These are phyloP conservation scores for Sphagnurus paluster DNA, from an alignment of 1,284 basidiomycete genomes.

Conservation along the genomic window DNA sequence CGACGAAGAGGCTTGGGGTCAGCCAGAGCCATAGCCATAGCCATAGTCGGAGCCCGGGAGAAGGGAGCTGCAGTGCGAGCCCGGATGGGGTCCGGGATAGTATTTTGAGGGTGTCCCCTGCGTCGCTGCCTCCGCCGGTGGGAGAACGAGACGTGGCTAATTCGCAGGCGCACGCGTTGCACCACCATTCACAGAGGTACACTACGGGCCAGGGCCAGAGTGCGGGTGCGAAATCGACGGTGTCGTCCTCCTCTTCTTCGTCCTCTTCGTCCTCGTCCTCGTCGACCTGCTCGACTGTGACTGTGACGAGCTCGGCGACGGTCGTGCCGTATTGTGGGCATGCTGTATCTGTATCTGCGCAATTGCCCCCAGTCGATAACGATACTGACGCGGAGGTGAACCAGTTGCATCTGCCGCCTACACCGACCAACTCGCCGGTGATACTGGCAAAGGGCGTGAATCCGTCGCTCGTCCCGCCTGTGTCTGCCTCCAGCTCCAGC, in stretches of 20 bases:
- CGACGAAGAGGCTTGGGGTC: slow-evolving; percentile 38
- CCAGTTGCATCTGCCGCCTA: slow-evolving; percentile 37
- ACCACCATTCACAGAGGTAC: too few species aligned
- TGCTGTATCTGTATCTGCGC: background rate
- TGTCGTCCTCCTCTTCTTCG: slow-evolving; percentile 17
- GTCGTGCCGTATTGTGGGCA: slow-evolving; percentile 4
- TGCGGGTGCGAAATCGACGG: slow-evolving; percentile 1
- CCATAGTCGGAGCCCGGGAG: slow-evolving; percentile 54
- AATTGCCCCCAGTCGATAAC: background rate
- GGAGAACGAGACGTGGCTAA: too few species aligned
- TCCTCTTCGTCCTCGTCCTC: background rate
- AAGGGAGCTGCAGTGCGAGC: slow-evolving; percentile 48
- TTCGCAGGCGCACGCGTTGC: too few species aligned
- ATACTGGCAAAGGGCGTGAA: too few species aligned
- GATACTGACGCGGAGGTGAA: slow-evolving; percentile 39
- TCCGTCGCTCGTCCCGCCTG: too few species aligned
- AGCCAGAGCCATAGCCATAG: slow-evolving; percentile 24
- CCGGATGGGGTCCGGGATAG: slow-evolving; percentile 35
- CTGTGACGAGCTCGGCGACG: slow-evolving; percentile 14
- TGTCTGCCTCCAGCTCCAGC: too few species aligned
- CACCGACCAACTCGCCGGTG: slow-evolving; percentile 51
- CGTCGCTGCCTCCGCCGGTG: slow-evolving; percentile 9
- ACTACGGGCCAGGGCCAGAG: too few species aligned
- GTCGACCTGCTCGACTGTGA: slow-evolving; percentile 13
- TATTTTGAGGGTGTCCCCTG: slow-evolving; percentile 18